Percentiles rank a stretch among this genome's conserved stretches.
phyloP scores from a whole-genome alignment of 495 filamentous ascomycete species.

The Pyronema omphalodes region DNA sequence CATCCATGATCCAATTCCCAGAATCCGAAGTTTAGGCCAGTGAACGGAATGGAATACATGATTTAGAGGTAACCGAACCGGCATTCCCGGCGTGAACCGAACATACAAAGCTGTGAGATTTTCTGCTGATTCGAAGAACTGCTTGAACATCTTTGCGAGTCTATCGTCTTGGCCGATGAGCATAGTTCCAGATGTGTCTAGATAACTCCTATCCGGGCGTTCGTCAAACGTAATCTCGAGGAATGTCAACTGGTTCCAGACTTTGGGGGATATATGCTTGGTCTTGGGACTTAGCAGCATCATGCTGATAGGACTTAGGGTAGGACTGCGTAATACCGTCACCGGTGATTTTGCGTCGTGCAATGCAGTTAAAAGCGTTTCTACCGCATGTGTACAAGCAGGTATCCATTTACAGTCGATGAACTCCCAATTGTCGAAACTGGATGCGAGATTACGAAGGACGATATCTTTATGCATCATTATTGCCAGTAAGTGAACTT shows the following conservation, averaged over 20 bases:
- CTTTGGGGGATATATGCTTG: slow-evolving; percentile 4
- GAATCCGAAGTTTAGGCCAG: slow-evolving; percentile 20
- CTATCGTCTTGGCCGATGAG: slow-evolving; percentile 20
- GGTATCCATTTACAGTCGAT: slow-evolving; percentile 24
- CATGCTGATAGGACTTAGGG: slow-evolving; percentile 22
- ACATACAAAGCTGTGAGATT: slow-evolving; percentile 22
- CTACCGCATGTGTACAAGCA: slow-evolving; percentile 20
- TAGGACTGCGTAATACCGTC: slow-evolving; percentile 22
- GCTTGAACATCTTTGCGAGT: slow-evolving; percentile 19
- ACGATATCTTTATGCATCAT: slow-evolving; percentile 24
- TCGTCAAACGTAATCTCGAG: slow-evolving; percentile 24
- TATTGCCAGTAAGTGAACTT: slow-evolving; percentile 19
- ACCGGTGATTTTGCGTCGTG: slow-evolving; percentile 15
- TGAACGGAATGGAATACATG: slow-evolving; percentile 20
- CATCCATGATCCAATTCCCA: slow-evolving; percentile 23
- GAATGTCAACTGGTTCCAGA: slow-evolving; percentile 20
- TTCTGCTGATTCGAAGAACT: slow-evolving; percentile 15
- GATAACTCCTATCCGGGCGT: slow-evolving; percentile 19
- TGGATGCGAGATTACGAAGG: slow-evolving; percentile 20
- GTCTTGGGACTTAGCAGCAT: slow-evolving; percentile 6
- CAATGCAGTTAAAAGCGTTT: slow-evolving; percentile 18
- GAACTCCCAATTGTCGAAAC: slow-evolving; percentile 21
- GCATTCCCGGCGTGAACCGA: slow-evolving; percentile 20
- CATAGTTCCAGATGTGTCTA: slow-evolving; percentile 16
- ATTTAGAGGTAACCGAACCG: slow-evolving; percentile 20